Percentiles rank a stretch among this genome's conserved stretches.
These are phyloP conservation scores for Scheffersomyces quercinus DNA, from an alignment of 1,139 yeast genomes.

Conservation along the genomic window DNA sequence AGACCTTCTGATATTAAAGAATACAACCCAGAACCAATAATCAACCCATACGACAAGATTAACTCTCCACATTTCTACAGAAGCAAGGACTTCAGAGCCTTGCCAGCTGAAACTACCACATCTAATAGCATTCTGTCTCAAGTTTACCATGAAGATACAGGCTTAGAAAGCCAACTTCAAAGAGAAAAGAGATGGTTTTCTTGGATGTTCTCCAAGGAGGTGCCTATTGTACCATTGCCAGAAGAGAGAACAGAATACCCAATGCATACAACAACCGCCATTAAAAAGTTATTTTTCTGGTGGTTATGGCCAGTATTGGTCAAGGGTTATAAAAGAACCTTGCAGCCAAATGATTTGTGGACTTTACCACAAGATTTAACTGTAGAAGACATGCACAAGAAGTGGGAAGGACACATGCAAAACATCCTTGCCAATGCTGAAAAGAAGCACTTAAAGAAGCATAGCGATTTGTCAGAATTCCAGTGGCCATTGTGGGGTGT, in stretches of 20 bases:
- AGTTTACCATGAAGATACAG: neutral
- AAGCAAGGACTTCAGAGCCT: neutral
- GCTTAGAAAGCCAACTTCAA: conserved; percentile 9
- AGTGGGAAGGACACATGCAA: conserved; percentile 28
- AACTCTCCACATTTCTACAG: neutral
- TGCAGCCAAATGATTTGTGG: conserved; percentile 43
- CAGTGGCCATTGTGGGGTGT: conserved; percentile 39
- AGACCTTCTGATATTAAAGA: neutral
- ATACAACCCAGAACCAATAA: neutral
- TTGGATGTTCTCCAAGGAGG: conserved; percentile 30
- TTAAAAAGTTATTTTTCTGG: conserved; percentile 34
- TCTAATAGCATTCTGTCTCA: conserved; percentile 1
- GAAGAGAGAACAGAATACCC: conserved; percentile 43
- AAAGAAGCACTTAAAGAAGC: conserved; percentile 22
- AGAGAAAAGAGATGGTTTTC: conserved; percentile 22
- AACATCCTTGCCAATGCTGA: conserved; percentile 22
- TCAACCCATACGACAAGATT: neutral
- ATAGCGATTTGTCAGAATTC: conserved; percentile 26
- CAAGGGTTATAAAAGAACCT: conserved; percentile 46
- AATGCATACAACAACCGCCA: conserved; percentile 28
- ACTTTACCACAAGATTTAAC: conserved; percentile 37
- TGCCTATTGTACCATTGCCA: conserved; percentile 36
- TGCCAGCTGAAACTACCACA: neutral
- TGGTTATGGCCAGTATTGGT: conserved; percentile 45
- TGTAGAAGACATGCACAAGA: conserved; percentile 39